Evolutionary conservation across 163 green algal species (phyloP).

Genomic region (Chlamydomonas reinhardtii): DNA sequence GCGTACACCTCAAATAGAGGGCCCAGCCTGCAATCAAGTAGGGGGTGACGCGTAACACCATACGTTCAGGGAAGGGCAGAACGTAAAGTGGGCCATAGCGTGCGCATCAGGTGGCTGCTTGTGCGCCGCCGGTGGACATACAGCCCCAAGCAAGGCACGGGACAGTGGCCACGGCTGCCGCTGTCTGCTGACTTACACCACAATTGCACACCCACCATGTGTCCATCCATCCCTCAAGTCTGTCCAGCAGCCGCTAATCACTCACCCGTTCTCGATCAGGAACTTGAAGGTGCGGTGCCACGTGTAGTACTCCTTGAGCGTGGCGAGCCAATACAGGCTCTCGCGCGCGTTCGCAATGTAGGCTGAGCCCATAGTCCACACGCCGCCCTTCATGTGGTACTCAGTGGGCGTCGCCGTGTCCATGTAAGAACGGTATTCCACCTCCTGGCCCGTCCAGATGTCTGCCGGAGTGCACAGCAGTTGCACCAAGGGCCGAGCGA

Average conservation of each 20-base stretch:
- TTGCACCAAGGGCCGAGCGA: too few species aligned
- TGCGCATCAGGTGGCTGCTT: too few species aligned
- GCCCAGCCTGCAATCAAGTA: neutral
- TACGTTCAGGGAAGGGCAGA: too few species aligned
- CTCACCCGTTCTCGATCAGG: constrained; percentile 10
- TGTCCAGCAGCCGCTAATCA: neutral
- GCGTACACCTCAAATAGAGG: constrained; percentile 44
- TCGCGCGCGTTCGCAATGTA: constrained; percentile 7
- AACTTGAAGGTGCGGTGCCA: constrained; percentile 42
- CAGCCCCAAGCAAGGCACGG: too few species aligned
- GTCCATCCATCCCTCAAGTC: too few species aligned
- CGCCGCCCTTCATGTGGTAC: neutral
- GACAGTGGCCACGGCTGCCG: too few species aligned
- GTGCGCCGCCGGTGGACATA: too few species aligned
- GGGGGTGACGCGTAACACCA: too few species aligned
- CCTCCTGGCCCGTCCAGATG: neutral
- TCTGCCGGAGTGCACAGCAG: neutral
- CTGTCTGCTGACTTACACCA: too few species aligned
- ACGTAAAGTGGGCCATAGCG: too few species aligned
- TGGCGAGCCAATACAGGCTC: neutral
- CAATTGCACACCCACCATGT: too few species aligned
- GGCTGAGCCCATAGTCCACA: constrained; percentile 49
- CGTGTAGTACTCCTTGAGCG: neutral
- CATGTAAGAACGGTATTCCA: constrained; percentile 2
- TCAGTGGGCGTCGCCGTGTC: neutral